phyloP scores from a whole-genome alignment of 2,329 filamentous ascomycete species.

The Fusarium drepaniforme region DNA sequence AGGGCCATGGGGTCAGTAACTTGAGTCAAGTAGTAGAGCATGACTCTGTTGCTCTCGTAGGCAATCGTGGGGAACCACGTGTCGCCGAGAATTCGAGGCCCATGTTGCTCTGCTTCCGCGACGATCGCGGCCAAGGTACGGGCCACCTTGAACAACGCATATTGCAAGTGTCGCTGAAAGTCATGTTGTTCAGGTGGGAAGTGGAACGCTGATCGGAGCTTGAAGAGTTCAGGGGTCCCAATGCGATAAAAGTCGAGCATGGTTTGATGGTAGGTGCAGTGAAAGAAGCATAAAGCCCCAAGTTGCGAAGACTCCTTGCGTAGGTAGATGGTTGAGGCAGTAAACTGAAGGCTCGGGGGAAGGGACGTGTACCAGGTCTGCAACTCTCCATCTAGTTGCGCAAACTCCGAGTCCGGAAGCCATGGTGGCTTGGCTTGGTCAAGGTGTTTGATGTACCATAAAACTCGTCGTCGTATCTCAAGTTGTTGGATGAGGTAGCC shows the following conservation, averaged over 20 bases:
- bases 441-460: slow-evolving; percentile 30
- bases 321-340: slow-evolving; percentile 19
- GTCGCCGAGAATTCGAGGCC: slow-evolving; percentile 21
- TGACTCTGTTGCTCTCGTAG: slow-evolving; percentile 28
- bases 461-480: slow-evolving; percentile 24
- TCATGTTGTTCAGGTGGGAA: slow-evolving; percentile 22
- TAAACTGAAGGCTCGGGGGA: slow-evolving; percentile 21
- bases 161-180: slow-evolving; percentile 9
- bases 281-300: slow-evolving; percentile 27
- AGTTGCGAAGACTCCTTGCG: slow-evolving; percentile 27
- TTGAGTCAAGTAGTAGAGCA: slow-evolving; percentile 30
- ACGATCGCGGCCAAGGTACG: slow-evolving; percentile 24
- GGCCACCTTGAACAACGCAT: slow-evolving; percentile 5
- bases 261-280: slow-evolving; percentile 30
- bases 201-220: slow-evolving; percentile 24
- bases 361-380: slow-evolving; percentile 19
- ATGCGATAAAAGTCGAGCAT: slow-evolving; percentile 32
- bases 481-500: slow-evolving; percentile 26
- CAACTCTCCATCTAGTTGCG: slow-evolving; percentile 4
- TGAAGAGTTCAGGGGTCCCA: slow-evolving; percentile 24
- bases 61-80: slow-evolving; percentile 30
- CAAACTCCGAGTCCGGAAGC: slow-evolving; percentile 29
- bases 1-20: slow-evolving; percentile 2
- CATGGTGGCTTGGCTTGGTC: slow-evolving; percentile 23
- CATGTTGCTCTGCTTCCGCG: slow-evolving; percentile 25